Evolutionary conservation across 495 filamentous ascomycete genomes (phyloP).

Genomic region (Penicillium tannophilum): DNA sequence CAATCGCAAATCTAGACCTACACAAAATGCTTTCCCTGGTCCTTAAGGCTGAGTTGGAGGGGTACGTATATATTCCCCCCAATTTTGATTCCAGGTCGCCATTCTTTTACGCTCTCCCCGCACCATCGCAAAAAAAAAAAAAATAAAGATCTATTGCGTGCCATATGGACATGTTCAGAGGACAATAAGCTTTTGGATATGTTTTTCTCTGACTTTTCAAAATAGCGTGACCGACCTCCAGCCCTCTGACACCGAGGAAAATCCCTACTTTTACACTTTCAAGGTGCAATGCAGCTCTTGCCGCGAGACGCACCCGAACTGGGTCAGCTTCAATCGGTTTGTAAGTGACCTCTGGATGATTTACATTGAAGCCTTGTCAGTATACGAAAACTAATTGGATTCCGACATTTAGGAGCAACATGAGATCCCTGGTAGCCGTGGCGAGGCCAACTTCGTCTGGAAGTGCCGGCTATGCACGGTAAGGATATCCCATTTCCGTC

Average conservation of each 20-base stretch:
- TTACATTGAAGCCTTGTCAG: background rate
- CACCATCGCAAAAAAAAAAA: background rate
- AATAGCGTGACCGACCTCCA: conserved; percentile 83
- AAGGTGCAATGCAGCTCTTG: conserved; percentile 96
- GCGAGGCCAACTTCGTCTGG: conserved; percentile 98
- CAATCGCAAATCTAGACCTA: conserved; percentile 13
- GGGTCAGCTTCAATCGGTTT: conserved; percentile 83
- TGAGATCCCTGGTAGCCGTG: conserved; percentile 86
- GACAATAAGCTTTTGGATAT: background rate
- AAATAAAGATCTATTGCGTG: conserved; percentile 7
- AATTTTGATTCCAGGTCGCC: background rate
- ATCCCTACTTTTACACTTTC: conserved; percentile 93
- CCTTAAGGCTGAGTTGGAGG: conserved; percentile 76
- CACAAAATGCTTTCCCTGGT: conserved; percentile 75
- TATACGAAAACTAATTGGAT: background rate
- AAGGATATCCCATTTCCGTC: conserved; percentile 13
- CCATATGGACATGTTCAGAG: conserved; percentile 3
- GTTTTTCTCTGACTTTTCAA: conserved; percentile 9
- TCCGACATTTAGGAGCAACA: conserved; percentile 64
- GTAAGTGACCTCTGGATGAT: conserved; percentile 53
- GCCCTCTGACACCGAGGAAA: conserved; percentile 76
- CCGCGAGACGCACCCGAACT: conserved; percentile 86
- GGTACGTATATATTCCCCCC: conserved; percentile 46
- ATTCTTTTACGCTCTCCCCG: background rate
- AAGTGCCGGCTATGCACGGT: conserved; percentile 92